Base-by-base conservation (phyloP, 2,329 filamentous ascomycete species). In the Sphaerulina populicola region DNA sequence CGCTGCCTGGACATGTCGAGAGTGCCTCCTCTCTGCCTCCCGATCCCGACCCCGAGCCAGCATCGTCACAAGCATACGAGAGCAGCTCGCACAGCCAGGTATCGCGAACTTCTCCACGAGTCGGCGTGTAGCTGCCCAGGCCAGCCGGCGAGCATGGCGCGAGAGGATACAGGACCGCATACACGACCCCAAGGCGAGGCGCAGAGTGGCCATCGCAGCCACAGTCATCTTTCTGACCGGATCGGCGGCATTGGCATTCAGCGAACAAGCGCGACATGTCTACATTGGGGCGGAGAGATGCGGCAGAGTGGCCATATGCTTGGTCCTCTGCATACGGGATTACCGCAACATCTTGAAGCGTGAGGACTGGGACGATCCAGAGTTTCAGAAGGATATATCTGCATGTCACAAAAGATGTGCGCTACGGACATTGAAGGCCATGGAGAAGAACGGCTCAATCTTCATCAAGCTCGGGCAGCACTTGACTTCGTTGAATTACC, bases 401-500 rank as follows among this genome's bases (percentile, higher is more conserved):
- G 82, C 83, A 57, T 97, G 93, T 66, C 93, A 98, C 70, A 85
- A 94, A 67, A 80, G 93, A 69, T 98, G 93, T 71, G 93, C 93
- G 29, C 79, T 88, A 62, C 81, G 93, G 55, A 96, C 93, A 1
- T 74, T 97, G 38, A 79, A 77, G 51, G 90, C 94, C 1, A 73
- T 97, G 58, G 93, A 98, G 75, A 88, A 87, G 75, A 97, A 96
- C 69, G 93, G 94, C 23, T 94, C 91, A 27, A 95, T 98, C 57
- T 98, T 97, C 63, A 97, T 98, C 68, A 98, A 98, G 71, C 74
- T 98, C 36, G 93, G 93, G 6, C 93, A 98, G 64, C 93, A 98
- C 71, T 70, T 98, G 70, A 95, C 88, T 68, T 91, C 88, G 57
- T 87, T 97, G 86, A 94, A 93, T 65, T 97, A 97, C 68, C 78